Conservation (phyloP, 257 asterid species). For the Solanum gracilifrons region DNA sequence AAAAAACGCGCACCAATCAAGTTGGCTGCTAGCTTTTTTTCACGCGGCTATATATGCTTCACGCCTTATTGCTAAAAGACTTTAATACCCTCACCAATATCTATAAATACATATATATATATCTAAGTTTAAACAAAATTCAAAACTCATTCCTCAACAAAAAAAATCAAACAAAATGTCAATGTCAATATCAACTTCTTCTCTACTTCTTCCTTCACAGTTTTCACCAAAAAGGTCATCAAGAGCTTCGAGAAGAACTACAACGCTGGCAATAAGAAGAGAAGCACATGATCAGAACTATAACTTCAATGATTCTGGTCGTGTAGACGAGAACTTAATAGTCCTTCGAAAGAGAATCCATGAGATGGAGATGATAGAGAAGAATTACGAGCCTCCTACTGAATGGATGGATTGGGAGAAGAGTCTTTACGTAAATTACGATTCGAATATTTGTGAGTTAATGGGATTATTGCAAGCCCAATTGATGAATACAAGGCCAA, state of each 20-base stretch:
- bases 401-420: conserved; percentile 7
- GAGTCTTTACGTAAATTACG: not conserved
- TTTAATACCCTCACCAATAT: not conserved
- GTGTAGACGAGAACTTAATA: conserved; percentile 1
- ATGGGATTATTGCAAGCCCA: not conserved
- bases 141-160: not conserved
- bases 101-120: not conserved
- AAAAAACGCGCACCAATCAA: not conserved
- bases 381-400: not conserved
- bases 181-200: not conserved
- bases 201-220: not conserved
- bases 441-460: not conserved
- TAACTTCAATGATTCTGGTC: not conserved
- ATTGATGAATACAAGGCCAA: conserved; percentile 6
- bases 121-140: not conserved
- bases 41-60: not conserved
- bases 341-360: conserved; percentile 9
- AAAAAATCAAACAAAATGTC: not conserved
- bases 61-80: not conserved
- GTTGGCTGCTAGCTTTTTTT: not conserved
- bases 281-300: not conserved
- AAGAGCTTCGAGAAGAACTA: not conserved
- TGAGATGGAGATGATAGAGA: conserved; percentile 5
- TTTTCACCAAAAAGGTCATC: not conserved
- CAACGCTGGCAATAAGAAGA: not conserved